Evolutionary conservation across 768 basidiomycete genomes (phyloP).

Genomic region (Pleurotus tuoliensis): DNA sequence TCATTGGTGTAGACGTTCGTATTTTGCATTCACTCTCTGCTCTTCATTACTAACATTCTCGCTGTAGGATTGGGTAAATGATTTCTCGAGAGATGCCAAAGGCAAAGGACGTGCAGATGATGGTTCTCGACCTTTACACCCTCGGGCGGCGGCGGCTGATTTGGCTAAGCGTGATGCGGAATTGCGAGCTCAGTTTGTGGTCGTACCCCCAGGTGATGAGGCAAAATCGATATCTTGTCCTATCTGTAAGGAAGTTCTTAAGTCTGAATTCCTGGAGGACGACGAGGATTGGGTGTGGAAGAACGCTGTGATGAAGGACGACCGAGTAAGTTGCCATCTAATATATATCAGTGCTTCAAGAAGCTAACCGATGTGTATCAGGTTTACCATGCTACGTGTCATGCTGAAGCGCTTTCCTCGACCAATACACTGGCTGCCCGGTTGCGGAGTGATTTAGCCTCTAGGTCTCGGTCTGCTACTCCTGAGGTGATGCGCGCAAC

Average conservation of each 20-base stretch:
- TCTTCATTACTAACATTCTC: slow-evolving; percentile 11
- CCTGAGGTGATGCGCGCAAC: slow-evolving; percentile 56
- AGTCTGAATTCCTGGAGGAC: slow-evolving; percentile 90
- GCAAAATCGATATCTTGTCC: slow-evolving; percentile 84
- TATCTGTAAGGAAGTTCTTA: slow-evolving; percentile 92
- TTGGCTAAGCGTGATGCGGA: slow-evolving; percentile 72
- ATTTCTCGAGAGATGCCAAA: slow-evolving; percentile 54
- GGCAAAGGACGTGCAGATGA: slow-evolving; percentile 62
- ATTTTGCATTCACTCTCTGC: neutral
- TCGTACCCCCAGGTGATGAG: slow-evolving; percentile 88
- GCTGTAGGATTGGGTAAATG: slow-evolving; percentile 83
- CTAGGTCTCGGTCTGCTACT: slow-evolving; percentile 71
- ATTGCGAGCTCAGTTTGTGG: slow-evolving; percentile 73
- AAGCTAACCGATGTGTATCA: slow-evolving; percentile 23
- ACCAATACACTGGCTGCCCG: slow-evolving; percentile 65
- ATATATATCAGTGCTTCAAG: neutral
- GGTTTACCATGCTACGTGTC: slow-evolving; percentile 95
- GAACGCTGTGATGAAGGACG: slow-evolving; percentile 84
- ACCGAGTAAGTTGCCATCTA: slow-evolving; percentile 52
- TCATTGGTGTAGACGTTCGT: slow-evolving; percentile 75
- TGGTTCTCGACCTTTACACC: slow-evolving; percentile 43
- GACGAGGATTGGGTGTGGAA: slow-evolving; percentile 99
- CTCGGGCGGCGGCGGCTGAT: slow-evolving; percentile 60
- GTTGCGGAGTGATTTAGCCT: slow-evolving; percentile 55
- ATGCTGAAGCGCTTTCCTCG: slow-evolving; percentile 71